Conservation (phyloP, 2,329 filamentous ascomycete genomes). For the Colletotrichum tofieldiae region DNA sequence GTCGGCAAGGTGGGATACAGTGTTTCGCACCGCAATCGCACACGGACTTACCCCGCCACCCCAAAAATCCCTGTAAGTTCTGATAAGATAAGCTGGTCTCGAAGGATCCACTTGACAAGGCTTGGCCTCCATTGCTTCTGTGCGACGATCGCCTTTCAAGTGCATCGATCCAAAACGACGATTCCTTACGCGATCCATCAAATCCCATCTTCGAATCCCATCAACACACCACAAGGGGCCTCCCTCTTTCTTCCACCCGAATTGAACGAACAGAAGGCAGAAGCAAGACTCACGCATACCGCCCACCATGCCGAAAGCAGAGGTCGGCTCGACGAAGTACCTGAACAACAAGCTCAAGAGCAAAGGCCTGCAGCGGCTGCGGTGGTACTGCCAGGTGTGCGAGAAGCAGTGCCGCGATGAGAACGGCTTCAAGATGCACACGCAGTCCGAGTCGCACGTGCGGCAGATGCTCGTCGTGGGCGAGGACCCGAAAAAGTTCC, state of each 20-base stretch:
- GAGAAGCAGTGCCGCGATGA: slow-evolving; percentile 78
- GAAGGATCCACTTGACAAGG: slow-evolving; percentile 3
- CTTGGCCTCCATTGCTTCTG: neutral
- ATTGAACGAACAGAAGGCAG: neutral
- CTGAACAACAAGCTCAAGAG: slow-evolving; percentile 92
- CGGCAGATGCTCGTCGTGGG: slow-evolving; percentile 92
- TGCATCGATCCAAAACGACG: neutral
- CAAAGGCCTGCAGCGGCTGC: slow-evolving; percentile 82
- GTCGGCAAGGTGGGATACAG: slow-evolving; percentile 39
- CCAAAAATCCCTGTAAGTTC: neutral
- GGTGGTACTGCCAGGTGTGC: slow-evolving; percentile 94
- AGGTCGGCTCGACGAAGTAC: slow-evolving; percentile 92
- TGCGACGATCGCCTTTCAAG: slow-evolving; percentile 1
- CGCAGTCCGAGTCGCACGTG: slow-evolving; percentile 87
- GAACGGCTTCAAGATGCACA: slow-evolving; percentile 94
- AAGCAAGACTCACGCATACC: neutral
- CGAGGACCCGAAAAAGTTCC: slow-evolving; percentile 87
- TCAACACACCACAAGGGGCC: neutral
- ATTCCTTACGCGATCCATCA: neutral
- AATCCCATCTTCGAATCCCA: neutral
- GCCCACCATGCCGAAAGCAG: slow-evolving; percentile 87
- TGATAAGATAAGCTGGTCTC: slow-evolving; percentile 35
- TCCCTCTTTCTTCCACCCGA: neutral
- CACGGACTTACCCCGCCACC: slow-evolving; percentile 29
- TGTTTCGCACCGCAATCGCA: neutral